These are phyloP conservation scores for Triangularia verruculosa DNA, from an alignment of 2,329 filamentous ascomycete genomes.

Conservation along the genomic window DNA sequence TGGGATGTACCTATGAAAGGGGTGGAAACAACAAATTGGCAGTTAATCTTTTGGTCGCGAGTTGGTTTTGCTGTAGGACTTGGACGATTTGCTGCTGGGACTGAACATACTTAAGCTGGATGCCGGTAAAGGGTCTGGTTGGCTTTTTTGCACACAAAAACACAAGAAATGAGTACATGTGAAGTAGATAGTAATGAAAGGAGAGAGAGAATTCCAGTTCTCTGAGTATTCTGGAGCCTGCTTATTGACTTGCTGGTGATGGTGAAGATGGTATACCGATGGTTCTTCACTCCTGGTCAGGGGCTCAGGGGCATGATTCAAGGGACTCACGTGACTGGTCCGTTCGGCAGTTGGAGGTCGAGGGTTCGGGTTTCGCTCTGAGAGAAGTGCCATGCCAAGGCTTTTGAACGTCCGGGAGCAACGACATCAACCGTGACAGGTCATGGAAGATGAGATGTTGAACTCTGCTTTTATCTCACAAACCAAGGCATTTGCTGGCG, in stretches of 20 bases:
- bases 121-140: neutral
- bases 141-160: neutral
- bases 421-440: neutral
- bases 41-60: neutral
- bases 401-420: neutral
- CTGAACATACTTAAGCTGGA: neutral
- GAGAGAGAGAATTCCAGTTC: neutral
- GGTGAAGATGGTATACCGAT: neutral
- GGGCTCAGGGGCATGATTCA: conserved; percentile 1
- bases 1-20: neutral
- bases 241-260: neutral
- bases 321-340: neutral
- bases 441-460: neutral
- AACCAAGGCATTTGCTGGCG: neutral
- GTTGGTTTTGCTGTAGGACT: neutral
- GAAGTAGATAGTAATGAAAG: neutral
- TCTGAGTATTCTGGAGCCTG: neutral
- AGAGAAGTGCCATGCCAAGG: neutral
- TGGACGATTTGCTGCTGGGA: neutral
- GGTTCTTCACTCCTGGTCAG: neutral
- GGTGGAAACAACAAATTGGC: neutral
- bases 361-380: neutral
- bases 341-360: neutral
- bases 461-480: neutral
- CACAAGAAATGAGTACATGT: neutral